phyloP scores from a whole-genome alignment of 2,329 filamentous ascomycete genomes.

The Fusarium caatingaense region DNA sequence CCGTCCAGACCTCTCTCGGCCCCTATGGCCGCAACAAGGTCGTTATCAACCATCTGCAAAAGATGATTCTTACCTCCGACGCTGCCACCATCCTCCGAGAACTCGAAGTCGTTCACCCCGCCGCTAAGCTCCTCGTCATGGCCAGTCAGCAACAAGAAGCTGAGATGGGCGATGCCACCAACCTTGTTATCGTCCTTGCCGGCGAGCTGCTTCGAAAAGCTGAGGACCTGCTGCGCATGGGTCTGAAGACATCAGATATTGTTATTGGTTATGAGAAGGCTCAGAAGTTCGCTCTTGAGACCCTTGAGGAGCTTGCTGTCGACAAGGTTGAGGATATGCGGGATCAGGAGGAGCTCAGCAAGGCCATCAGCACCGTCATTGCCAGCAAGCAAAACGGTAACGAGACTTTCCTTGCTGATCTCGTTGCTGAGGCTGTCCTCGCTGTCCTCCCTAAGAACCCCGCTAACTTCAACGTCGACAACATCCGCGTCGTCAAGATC shows the following conservation, averaged over 20 bases:
- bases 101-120: slow-evolving; percentile 97
- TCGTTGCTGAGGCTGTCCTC: slow-evolving; percentile 87
- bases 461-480: slow-evolving; percentile 97
- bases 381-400: slow-evolving; percentile 96
- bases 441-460: slow-evolving; percentile 96
- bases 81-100: slow-evolving; percentile 97
- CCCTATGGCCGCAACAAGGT: slow-evolving; percentile 99
- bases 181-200: slow-evolving; percentile 94
- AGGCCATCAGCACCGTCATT: slow-evolving; percentile 94
- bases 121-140: slow-evolving; percentile 98
- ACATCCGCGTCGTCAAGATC: slow-evolving; percentile 98
- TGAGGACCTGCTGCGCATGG: slow-evolving; percentile 95
- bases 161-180: slow-evolving; percentile 99
- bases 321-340: slow-evolving; percentile 90
- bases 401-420: slow-evolving; percentile 85
- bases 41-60: slow-evolving; percentile 99
- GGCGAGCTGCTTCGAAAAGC: slow-evolving; percentile 97
- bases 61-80: slow-evolving; percentile 99
- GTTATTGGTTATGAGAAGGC: slow-evolving; percentile 96
- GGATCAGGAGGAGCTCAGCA: slow-evolving; percentile 85
- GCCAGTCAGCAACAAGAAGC: slow-evolving; percentile 98
- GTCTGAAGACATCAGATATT: slow-evolving; percentile 98
- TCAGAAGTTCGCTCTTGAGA: slow-evolving; percentile 85
- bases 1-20: slow-evolving; percentile 95
- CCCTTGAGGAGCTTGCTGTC: slow-evolving; percentile 87